These are phyloP conservation scores for Linum lewisii DNA, from an alignment of 345 rosid species.

Conservation along the genomic window DNA sequence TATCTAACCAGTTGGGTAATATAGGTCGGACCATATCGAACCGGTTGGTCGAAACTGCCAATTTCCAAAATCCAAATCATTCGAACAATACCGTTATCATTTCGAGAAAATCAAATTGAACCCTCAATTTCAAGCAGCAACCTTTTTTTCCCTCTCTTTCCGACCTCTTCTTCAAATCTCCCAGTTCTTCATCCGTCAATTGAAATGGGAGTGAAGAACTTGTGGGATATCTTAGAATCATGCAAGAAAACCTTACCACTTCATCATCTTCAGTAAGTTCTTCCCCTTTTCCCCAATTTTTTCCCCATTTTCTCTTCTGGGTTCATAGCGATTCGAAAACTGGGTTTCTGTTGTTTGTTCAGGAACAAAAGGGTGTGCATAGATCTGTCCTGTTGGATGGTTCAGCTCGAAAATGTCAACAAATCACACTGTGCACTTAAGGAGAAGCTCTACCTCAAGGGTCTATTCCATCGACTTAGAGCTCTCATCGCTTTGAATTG, in stretches of 20 bases:
- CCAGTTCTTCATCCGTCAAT: no score
- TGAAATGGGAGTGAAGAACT: constrained; percentile 82
- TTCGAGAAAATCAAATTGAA: no score
- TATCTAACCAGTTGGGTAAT: no score
- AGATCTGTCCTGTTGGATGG: constrained; percentile 97
- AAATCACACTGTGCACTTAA: constrained; percentile 42
- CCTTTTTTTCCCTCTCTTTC: no score
- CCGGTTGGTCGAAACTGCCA: no score
- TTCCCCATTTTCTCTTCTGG: not conserved
- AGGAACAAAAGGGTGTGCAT: constrained; percentile 85
- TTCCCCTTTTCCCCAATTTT: not conserved
- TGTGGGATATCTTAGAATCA: constrained; percentile 82
- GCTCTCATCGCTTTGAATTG: constrained; percentile 91
- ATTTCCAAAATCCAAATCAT: no score
- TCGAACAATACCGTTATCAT: no score
- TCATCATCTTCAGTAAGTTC: constrained; percentile 58
- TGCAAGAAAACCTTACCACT: constrained; percentile 88
- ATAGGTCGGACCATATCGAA: no score
- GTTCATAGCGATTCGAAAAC: not conserved
- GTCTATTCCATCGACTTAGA: constrained; percentile 78
- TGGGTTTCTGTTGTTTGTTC: not conserved
- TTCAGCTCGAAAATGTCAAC: constrained; percentile 66
- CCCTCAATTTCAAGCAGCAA: no score
- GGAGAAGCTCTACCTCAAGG: constrained; percentile 53
- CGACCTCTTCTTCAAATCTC: no score